Conservation (phyloP, 805 yeast species). For the Zygosaccharomyces kombuchaensis region DNA sequence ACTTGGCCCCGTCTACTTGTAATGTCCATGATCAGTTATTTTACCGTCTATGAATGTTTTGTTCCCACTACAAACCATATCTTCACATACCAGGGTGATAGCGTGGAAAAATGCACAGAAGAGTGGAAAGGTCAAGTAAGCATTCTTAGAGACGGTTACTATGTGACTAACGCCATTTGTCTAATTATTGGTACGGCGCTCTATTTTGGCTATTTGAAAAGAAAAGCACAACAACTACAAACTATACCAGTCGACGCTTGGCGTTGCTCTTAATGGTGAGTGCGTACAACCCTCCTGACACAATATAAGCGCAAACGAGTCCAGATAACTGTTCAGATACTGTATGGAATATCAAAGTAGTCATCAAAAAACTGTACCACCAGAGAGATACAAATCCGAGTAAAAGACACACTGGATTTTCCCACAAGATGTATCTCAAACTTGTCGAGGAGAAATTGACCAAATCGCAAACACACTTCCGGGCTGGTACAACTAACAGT, state of each 20-base stretch:
- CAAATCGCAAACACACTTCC: conserved; percentile 3
- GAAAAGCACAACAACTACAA: conserved; percentile 62
- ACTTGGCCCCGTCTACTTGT: conserved; percentile 94
- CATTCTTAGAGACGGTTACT: conserved; percentile 74
- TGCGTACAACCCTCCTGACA: conserved; percentile 23
- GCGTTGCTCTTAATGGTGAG: conserved; percentile 45
- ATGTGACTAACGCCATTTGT: conserved; percentile 69
- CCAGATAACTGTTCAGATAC: conserved; percentile 72
- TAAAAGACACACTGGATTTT: conserved; percentile 31
- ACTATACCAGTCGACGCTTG: conserved; percentile 68
- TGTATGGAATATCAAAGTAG: conserved; percentile 82
- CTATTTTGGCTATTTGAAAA: conserved; percentile 61
- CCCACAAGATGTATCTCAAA: conserved; percentile 15
- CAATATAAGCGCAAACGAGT: conserved; percentile 54
- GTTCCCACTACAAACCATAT: conserved; percentile 19
- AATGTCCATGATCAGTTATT: conserved; percentile 70
- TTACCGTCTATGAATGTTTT: conserved; percentile 63
- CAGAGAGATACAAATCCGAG: conserved; percentile 47
- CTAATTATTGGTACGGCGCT: conserved; percentile 59
- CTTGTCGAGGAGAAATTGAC: conserved; percentile 1
- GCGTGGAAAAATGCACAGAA: conserved; percentile 16
- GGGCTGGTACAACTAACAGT: conserved; percentile 14
- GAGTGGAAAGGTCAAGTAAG: conserved; percentile 50
- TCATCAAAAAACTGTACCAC: conserved; percentile 85
- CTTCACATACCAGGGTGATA: conserved; percentile 14